Conservation (phyloP, 768 basidiomycete genomes). For the Leccinum olivaceopallidum region DNA sequence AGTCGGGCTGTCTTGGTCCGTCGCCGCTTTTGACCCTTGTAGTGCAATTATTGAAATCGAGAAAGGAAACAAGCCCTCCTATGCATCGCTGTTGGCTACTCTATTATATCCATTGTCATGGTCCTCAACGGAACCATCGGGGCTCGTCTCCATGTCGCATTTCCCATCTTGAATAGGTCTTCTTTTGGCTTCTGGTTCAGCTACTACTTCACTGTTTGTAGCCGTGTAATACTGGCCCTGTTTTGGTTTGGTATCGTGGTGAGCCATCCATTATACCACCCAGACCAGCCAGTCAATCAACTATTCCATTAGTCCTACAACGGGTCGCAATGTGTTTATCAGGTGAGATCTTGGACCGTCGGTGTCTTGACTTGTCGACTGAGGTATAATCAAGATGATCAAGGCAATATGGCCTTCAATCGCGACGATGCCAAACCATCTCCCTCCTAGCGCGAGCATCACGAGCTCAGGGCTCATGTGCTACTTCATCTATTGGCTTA, state of each 20-base stretch:
- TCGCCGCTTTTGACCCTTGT: background rate
- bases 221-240: constrained; percentile 72
- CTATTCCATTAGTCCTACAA: constrained; percentile 43
- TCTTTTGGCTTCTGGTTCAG: constrained; percentile 91
- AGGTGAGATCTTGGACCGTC: constrained; percentile 32
- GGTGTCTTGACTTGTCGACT: background rate
- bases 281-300: background rate
- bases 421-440: constrained; percentile 60
- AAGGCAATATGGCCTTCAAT: constrained; percentile 84
- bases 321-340: constrained; percentile 74
- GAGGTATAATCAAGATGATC: constrained; percentile 47
- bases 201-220: constrained; percentile 83
- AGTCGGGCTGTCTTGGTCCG: constrained; percentile 69
- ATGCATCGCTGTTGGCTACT: constrained; percentile 71
- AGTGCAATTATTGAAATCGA: background rate
- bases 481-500: constrained; percentile 76
- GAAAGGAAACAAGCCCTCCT: constrained; percentile 65
- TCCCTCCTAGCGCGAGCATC: constrained; percentile 57
- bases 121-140: constrained; percentile 80
- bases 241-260: constrained; percentile 86
- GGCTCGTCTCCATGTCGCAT: constrained; percentile 76
- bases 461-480: constrained; percentile 71
- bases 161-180: constrained; percentile 75
- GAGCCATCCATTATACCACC: background rate
- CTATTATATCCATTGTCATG: constrained; percentile 72